These are phyloP conservation scores for Thraustochytrium striatum DNA, from an alignment of 352 stramenopile species.

Conservation along the genomic window DNA sequence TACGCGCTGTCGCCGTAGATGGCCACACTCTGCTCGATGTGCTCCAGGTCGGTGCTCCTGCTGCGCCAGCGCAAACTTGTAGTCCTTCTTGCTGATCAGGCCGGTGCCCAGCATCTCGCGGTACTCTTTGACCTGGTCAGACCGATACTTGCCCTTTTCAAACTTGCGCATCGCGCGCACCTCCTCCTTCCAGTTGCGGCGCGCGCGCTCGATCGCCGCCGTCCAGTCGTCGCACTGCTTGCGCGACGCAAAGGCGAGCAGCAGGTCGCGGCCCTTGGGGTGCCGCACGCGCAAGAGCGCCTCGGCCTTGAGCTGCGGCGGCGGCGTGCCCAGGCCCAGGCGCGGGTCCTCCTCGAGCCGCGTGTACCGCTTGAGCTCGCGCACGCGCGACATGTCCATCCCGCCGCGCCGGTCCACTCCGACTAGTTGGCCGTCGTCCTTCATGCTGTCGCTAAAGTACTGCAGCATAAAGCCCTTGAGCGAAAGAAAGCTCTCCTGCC, in stretches of 20 bases:
- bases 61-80: slow-evolving; percentile 11
- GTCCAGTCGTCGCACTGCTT: neutral
- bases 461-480: neutral
- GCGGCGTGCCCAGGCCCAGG: neutral
- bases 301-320: neutral
- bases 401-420: neutral
- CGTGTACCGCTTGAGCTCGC: neutral
- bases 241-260: neutral
- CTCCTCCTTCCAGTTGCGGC: neutral
- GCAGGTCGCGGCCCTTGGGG: neutral
- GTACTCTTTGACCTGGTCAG: neutral
- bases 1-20: slow-evolving; percentile 42
- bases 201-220: neutral
- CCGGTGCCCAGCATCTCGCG: neutral
- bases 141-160: neutral
- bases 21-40: slow-evolving; percentile 37
- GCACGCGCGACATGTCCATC: neutral
- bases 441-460: neutral
- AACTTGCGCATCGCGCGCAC: neutral
- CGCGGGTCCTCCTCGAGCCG: neutral
- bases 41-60: slow-evolving; percentile 30
- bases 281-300: too few species aligned
- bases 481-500: neutral
- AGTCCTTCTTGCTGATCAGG: slow-evolving; percentile 34
- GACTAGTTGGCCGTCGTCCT: neutral